A percentile compares a stretch with the other conserved stretches of the same genome.
Conservation (phyloP, 306 rosid genomes). For the Vicia faba region DNA sequence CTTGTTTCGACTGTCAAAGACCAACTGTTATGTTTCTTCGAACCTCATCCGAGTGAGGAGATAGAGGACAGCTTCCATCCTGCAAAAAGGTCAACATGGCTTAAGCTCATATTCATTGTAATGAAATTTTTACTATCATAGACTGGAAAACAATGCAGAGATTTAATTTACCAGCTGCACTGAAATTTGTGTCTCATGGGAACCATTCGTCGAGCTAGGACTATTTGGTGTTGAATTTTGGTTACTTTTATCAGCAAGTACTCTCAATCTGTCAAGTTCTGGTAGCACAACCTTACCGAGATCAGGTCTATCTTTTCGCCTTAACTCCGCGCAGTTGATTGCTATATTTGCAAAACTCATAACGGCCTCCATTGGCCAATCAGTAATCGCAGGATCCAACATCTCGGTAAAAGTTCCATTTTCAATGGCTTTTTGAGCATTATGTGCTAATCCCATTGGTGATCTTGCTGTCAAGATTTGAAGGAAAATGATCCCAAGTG, state of each 20-base stretch:
- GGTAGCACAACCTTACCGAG: constrained; percentile 70
- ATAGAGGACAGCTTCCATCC: constrained; percentile 36
- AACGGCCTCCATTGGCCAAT: constrained; percentile 82
- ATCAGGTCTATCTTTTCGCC: constrained; percentile 87
- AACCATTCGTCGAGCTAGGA: background rate
- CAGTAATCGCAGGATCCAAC: constrained; percentile 69
- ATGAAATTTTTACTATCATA: background rate
- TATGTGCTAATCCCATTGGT: constrained; percentile 95
- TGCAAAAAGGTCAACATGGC: constrained; percentile 32
- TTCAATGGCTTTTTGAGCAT: constrained; percentile 63
- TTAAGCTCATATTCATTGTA: background rate
- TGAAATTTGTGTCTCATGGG: constrained; percentile 56
- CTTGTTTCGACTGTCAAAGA: constrained; percentile 28
- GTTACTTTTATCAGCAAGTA: constrained; percentile 52
- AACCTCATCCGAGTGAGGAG: constrained; percentile 32
- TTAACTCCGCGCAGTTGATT: constrained; percentile 74
- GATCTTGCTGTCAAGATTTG: constrained; percentile 76
- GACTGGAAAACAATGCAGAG: background rate
- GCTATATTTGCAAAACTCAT: constrained; percentile 62
- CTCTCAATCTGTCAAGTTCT: constrained; percentile 66
- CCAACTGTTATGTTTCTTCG: constrained; percentile 37
- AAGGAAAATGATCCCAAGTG: constrained; percentile 83
- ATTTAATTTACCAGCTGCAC: constrained; percentile 62
- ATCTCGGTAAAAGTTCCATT: constrained; percentile 60
- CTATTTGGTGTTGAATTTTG: constrained; percentile 15